These are phyloP conservation scores for Ganoderma meredithae DNA, from an alignment of 1,284 basidiomycete species.

Conservation along the genomic window DNA sequence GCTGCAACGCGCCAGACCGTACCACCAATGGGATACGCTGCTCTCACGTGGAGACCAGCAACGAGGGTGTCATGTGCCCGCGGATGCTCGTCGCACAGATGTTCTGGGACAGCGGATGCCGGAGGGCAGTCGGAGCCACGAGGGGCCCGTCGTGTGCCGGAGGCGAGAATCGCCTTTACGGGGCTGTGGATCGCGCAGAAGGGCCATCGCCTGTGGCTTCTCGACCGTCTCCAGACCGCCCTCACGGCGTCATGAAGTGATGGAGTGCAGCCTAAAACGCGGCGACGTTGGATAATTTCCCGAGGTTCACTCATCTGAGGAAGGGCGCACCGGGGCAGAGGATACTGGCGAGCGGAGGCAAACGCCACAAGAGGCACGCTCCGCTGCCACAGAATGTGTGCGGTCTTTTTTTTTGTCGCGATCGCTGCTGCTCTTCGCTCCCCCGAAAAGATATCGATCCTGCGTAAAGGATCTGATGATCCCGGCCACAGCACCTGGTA, in stretches of 20 bases:
- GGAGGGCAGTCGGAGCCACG: constrained; percentile 2
- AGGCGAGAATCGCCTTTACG: not conserved
- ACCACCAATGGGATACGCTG: not conserved
- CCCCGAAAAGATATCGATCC: constrained; percentile 5
- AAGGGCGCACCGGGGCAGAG: not conserved
- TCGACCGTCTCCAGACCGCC: not conserved
- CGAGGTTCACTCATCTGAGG: not conserved
- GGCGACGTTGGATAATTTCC: constrained; percentile 1
- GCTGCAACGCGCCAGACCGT: not conserved
- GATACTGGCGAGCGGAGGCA: constrained; percentile 2
- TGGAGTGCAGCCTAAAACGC: not conserved
- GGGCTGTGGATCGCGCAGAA: not conserved
- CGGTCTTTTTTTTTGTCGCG: too few relatives aligned
- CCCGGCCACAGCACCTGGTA: constrained; percentile 6
- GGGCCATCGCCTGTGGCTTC: not conserved
- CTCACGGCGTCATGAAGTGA: not conserved
- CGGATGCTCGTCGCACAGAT: constrained; percentile 1
- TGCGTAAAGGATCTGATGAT: not conserved
- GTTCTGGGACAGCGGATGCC: not conserved
- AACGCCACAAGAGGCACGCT: not conserved
- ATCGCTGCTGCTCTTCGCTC: too few relatives aligned
- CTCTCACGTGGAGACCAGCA: not conserved
- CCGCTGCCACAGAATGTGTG: not conserved
- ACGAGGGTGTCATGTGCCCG: not conserved
- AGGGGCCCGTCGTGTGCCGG: not conserved